Evolutionary conservation across 805 yeast species (phyloP).

Genomic region (Priceomyces castillae): DNA sequence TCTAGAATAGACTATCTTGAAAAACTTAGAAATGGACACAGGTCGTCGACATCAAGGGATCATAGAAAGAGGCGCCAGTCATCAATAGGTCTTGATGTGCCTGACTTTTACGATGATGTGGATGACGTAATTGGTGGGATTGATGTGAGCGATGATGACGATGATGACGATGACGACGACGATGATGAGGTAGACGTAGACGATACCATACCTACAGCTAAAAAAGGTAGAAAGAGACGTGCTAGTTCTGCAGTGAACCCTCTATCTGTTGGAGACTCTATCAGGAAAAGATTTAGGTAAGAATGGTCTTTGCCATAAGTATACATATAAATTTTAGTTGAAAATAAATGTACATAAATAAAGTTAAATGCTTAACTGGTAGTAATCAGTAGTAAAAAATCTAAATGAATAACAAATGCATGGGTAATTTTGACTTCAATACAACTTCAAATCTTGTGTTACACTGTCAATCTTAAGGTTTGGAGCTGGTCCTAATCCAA

Average conservation of each 20-base stretch:
- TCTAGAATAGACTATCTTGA: slow-evolving; percentile 52
- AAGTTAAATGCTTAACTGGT: neutral
- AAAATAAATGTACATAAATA: neutral
- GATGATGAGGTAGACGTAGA: slow-evolving; percentile 37
- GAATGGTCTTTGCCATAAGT: neutral
- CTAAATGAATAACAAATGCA: too few species aligned
- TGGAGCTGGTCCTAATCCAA: slow-evolving; percentile 98
- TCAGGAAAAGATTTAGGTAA: slow-evolving; percentile 11
- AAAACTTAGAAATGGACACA: slow-evolving; percentile 33
- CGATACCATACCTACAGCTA: slow-evolving; percentile 24
- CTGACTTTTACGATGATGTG: slow-evolving; percentile 41
- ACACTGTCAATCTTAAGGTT: slow-evolving; percentile 72
- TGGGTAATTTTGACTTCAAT: slow-evolving; percentile 46
- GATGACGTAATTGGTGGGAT: slow-evolving; percentile 40
- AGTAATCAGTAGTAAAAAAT: too few species aligned
- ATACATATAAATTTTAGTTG: neutral
- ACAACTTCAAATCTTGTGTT: slow-evolving; percentile 75
- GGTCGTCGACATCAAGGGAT: slow-evolving; percentile 24
- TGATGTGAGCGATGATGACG: slow-evolving; percentile 30
- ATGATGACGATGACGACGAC: slow-evolving; percentile 28
- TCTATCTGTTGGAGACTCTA: slow-evolving; percentile 19
- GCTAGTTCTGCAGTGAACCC: slow-evolving; percentile 46
- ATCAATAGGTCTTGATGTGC: slow-evolving; percentile 41
- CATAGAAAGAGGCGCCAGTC: slow-evolving; percentile 34
- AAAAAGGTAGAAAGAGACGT: slow-evolving; percentile 33